A percentile compares a stretch with the other conserved stretches of the same genome.
Evolutionary conservation across 1,284 basidiomycete genomes (phyloP).

Genomic region (Schizophyllum amplum): DNA sequence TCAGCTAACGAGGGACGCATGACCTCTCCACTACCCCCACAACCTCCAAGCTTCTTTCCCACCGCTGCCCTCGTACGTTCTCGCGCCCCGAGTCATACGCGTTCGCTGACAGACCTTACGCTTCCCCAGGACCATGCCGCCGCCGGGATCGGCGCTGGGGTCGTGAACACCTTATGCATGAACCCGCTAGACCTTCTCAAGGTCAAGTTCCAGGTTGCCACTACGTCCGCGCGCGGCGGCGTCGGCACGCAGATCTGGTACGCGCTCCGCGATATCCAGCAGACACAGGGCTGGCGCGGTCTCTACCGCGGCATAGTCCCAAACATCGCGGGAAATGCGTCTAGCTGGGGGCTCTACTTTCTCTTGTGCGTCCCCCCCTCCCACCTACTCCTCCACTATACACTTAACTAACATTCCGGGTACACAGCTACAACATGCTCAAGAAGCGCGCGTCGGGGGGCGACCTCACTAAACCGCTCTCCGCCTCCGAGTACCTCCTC

Average conservation of each 20-base stretch:
- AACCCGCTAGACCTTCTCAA: conserved; percentile 97
- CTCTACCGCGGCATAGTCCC: conserved; percentile 88
- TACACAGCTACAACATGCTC: conserved; percentile 84
- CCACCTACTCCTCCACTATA: background rate
- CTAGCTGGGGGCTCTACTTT: conserved; percentile 97
- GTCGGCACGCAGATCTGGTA: conserved; percentile 75
- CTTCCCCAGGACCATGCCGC: conserved; percentile 78
- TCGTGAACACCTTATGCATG: conserved; percentile 92
- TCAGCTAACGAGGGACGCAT: no score
- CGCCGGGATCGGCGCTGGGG: conserved; percentile 89
- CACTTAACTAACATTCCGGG: conserved; percentile 2
- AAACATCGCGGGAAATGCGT: conserved; percentile 94
- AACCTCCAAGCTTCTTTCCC: conserved; percentile 61
- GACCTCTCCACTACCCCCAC: background rate
- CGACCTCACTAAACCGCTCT: conserved; percentile 52
- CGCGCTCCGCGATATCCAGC: conserved; percentile 70
- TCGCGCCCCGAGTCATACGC: background rate
- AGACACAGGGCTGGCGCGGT: conserved; percentile 73
- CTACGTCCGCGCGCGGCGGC: conserved; percentile 49
- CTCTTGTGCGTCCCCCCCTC: conserved; percentile 67
- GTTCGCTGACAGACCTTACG: conserved; percentile 6
- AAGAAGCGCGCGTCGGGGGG: conserved; percentile 67
- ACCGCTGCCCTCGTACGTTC: conserved; percentile 57
- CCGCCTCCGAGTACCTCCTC: conserved; percentile 77
- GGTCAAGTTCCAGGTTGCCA: conserved; percentile 91